Base-by-base conservation (phyloP, 1,284 basidiomycete genomes). In the Ceratorhiza oryzae-sativae region DNA sequence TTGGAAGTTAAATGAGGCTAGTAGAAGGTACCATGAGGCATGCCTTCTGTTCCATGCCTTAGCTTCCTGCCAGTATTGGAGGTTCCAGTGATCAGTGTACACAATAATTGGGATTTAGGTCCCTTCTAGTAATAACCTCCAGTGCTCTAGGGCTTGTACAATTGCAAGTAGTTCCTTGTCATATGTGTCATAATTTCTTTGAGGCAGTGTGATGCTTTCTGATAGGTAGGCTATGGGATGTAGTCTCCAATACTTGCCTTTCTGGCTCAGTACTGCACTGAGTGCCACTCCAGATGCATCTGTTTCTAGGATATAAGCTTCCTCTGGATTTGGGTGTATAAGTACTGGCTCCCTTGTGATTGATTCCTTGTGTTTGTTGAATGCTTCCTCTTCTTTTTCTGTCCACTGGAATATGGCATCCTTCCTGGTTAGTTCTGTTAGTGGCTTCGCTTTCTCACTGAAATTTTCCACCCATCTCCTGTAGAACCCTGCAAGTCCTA, bases 241-340 rank as follows among this genome's bases (percentile, higher is more conserved):
- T 1, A 76, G 72, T 8, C 46, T 27, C 1, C 59, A 41, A 20
- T 74, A 71, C 72, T 73, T 23, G 12, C 72, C 18, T 61, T 41
- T 12, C 42, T 77, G 75, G 60, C 76, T 78, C 0, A 80, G 71
- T 2, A 80, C 68, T 1, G 75, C 77, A 13, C 71, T 61, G 5
- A n/a, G 8, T 15, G 78, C 79, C 39, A 73, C 77, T 55, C 77
- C 74, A 0, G 78, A 80, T 1, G 79, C 78, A 63, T 80, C 78
- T 0, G 77, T 77, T 55, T 77, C 73, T 18, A 82, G 25, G 1
- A 76, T 68, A 20, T 74, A 73, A 1, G 71, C 72, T 2, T 71
- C 18, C 5, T 4, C 4, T 4, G n/a, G 4, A 48, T 48, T 5
- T n/a, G 18, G 45, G 36, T 6, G 6, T 6, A 39, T 39, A 6